Conservation (phyloP, 2,329 filamentous ascomycete species). For the Alternaria ventricosa region DNA sequence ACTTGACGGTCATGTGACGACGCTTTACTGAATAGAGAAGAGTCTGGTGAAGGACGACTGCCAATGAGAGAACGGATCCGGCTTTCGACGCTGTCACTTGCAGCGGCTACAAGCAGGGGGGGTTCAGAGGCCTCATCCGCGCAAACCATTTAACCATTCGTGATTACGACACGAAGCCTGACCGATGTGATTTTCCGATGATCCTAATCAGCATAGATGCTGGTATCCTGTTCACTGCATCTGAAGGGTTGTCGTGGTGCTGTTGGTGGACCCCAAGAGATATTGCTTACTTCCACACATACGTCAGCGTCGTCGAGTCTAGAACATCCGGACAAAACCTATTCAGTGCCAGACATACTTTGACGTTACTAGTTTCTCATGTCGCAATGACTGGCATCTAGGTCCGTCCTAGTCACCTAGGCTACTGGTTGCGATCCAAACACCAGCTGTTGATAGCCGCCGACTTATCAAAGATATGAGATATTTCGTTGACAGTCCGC, state of each 20-base stretch:
- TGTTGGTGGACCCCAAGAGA: neutral
- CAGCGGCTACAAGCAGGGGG: slow-evolving; percentile 36
- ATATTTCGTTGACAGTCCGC: slow-evolving; percentile 11
- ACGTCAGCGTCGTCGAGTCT: neutral
- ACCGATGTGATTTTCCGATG: slow-evolving; percentile 2
- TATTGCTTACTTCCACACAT: neutral
- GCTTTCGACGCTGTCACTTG: slow-evolving; percentile 26
- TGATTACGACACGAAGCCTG: neutral
- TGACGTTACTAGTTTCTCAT: neutral
- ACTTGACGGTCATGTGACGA: slow-evolving; percentile 38
- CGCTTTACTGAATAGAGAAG: slow-evolving; percentile 26
- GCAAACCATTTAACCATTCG: slow-evolving; percentile 1
- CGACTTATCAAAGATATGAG: slow-evolving; percentile 12
- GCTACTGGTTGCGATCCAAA: slow-evolving; percentile 8
- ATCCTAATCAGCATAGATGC: neutral
- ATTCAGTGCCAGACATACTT: neutral
- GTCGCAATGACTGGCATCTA: neutral
- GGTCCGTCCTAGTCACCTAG: neutral
- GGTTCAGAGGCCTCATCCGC: slow-evolving; percentile 10
- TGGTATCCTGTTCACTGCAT: neutral
- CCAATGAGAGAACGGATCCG: slow-evolving; percentile 33
- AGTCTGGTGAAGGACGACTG: slow-evolving; percentile 12
- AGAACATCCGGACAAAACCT: neutral
- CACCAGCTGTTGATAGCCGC: slow-evolving; percentile 19
- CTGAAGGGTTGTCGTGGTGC: neutral